Base-by-base conservation (phyloP, 1,284 basidiomycete species). In the Malassezia furfur region DNA sequence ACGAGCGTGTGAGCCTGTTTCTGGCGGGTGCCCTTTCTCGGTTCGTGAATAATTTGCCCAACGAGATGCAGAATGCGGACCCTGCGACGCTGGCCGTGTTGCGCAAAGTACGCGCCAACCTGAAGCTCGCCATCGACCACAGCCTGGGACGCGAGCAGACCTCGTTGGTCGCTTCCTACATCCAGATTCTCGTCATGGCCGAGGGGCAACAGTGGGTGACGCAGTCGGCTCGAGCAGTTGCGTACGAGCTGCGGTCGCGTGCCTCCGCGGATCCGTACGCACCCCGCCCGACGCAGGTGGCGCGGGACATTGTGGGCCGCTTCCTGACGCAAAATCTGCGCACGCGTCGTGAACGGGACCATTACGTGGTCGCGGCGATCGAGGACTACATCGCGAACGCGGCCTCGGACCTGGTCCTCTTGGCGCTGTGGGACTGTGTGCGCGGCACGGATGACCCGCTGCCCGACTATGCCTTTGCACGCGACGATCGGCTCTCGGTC, bases 361-460 rank as follows among this genome's bases (percentile, higher is more conserved):
- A 34, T 11, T 40, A 51, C 9, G 39, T 57, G 8, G 61, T 70
- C 5, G 68, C 70, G 0, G 60, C 64, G 5, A 66, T 72, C 7
- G 61, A 71, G 28, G 71, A 74, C 39, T 69, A 68, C 45, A 59
- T 74, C 30, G 57, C 63, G 8, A 74, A 74, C 35, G 66, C 70
- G 2, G 54, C 61, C 17, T 59, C 60, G n/a, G 71, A 74, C 59
- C 55, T 74, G 15, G 21, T 74, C 12, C 56, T 74, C 15, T 62
- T 69, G 60, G 60, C 70, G 17, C 41, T 74, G 1, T 74, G 71
- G 71, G 48, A 57, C 1, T 36, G 19, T 17, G 38, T 57, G 10
- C 44, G 44, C 12, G 34, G 41, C n/a, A 19, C 11, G 2, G 31
- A 25, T 7, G 40, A 38, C 6, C 35, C 44, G 21, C 31, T 57